phyloP scores from a whole-genome alignment of 1,139 yeast genomes.

The Sugiyamaella neomexicana region DNA sequence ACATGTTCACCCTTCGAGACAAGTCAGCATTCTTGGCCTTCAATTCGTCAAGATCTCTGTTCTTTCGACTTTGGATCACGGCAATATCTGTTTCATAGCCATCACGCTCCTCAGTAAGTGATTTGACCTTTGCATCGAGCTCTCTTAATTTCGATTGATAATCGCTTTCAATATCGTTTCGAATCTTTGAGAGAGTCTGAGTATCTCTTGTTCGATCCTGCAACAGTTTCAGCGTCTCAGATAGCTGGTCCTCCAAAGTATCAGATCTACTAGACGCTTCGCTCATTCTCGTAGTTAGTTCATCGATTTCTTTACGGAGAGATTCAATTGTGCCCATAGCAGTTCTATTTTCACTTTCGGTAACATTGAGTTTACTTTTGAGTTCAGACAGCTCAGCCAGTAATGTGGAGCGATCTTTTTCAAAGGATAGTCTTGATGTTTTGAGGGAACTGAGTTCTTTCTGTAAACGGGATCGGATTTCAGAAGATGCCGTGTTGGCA shows the following conservation, averaged over 20 bases:
- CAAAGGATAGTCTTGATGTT: conserved; percentile 27
- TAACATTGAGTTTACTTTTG: conserved; percentile 24
- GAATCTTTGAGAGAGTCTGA: conserved; percentile 64
- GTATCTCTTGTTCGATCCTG: conserved; percentile 83
- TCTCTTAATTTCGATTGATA: conserved; percentile 52
- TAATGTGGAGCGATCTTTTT: conserved; percentile 31
- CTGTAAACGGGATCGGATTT: conserved; percentile 49
- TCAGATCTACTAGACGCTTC: conserved; percentile 65
- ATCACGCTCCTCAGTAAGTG: conserved; percentile 57
- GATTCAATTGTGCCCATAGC: conserved; percentile 29
- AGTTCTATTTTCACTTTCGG: conserved; percentile 26
- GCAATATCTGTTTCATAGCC: conserved; percentile 57
- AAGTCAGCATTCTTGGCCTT: conserved; percentile 36
- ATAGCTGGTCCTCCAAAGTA: conserved; percentile 73
- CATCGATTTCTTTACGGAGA: conserved; percentile 69
- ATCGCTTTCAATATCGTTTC: conserved; percentile 66
- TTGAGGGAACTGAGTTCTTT: conserved; percentile 44
- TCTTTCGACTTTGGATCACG: conserved; percentile 51
- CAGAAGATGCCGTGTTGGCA: conserved; percentile 44
- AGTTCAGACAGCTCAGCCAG: conserved; percentile 25
- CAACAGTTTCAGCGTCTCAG: conserved; percentile 67
- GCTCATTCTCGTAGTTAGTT: conserved; percentile 62
- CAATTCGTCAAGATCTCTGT: conserved; percentile 47
- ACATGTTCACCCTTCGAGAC: conserved; percentile 33
- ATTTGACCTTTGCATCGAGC: conserved; percentile 46